These are phyloP conservation scores for Penicillium sp. DNA, from an alignment of 2,329 filamentous ascomycete genomes.

Conservation along the genomic window DNA sequence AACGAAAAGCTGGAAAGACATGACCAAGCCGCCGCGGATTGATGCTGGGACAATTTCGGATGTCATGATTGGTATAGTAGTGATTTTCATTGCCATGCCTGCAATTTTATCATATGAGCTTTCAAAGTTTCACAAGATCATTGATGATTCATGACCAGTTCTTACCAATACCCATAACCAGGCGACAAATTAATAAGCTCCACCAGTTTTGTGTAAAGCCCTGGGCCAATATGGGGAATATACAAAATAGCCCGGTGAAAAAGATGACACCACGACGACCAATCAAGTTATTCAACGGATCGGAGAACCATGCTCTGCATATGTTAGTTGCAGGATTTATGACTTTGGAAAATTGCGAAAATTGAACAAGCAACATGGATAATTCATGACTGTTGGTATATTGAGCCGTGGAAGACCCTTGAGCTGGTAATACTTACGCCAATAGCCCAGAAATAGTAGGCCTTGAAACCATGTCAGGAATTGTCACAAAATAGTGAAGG, in stretches of 20 bases:
- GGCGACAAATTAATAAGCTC: slow-evolving; percentile 20
- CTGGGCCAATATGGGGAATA: slow-evolving; percentile 22
- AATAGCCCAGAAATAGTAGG: no score
- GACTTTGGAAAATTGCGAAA: no score
- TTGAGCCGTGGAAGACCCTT: no score
- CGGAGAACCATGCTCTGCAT: slow-evolving; percentile 27
- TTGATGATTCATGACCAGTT: no score
- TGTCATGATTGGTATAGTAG: slow-evolving; percentile 58
- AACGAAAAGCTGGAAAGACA: slow-evolving; percentile 61
- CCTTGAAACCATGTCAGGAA: no score
- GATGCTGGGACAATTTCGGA: slow-evolving; percentile 58
- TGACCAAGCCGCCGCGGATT: slow-evolving; percentile 60
- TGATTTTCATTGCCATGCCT: slow-evolving; percentile 37
- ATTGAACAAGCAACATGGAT: no score
- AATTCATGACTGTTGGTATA: no score
- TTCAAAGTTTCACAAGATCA: no score
- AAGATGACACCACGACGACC: slow-evolving; percentile 26
- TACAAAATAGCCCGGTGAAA: slow-evolving; percentile 23
- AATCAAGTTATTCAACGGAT: slow-evolving; percentile 23
- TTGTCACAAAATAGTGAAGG: no score
- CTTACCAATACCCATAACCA: slow-evolving; percentile 41
- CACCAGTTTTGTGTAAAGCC: slow-evolving; percentile 22
- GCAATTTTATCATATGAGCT: no score
- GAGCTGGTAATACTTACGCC: no score
- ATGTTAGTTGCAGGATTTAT: no score